Base-by-base conservation (phyloP, 2,329 filamentous ascomycete species). In the Xylaria arbuscula region DNA sequence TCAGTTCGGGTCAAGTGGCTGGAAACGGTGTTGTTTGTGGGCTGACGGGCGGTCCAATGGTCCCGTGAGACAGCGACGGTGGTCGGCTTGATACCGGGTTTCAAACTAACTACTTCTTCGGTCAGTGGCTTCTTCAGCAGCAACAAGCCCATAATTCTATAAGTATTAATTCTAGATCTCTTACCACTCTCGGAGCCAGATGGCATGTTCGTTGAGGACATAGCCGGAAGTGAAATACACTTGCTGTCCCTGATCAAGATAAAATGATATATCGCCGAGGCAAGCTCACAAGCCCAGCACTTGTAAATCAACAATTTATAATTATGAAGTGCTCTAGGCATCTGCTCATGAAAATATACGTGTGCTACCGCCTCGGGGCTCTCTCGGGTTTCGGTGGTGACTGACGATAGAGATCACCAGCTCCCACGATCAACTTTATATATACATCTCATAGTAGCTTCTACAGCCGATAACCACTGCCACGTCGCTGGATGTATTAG, bases 31-130 rank as follows among this genome's bases (percentile, higher is more conserved):
- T 51, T 50, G 24, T n/a, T 36, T 22, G 59, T 53, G 3, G n/a
- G 13, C 17, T 53, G 48, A 9, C n/a, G 42, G 19, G 62, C 40
- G 28, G 64, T 64, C 70, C 68, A 68, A 40, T 61, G 58, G 32
- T 66, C 56, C 10, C 68, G 68, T 24, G 70, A 57, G 13, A 72
- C 62, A 42, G 40, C 55, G 42, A 64, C 48, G 8, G 22, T 60
- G 51, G 22, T 62, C 55, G 19, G 13, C n/a, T 48, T 61, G 32
- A 42, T 60, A 40, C 13, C 17, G 5, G n/a, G 5, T 42, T 68
- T 10, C 13, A 45, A 47, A 19, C 34, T 11, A 42, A 38, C 58
- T 50, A 17, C 7, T 17, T 32, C 45, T 4, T 59, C 42, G 55
- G 55, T 56, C 54, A 58, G 22, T 32, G 22, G 42, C 15, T 42